Conservation (phyloP, 140 eudicot genomes). For the Ambrosia hybrid region DNA sequence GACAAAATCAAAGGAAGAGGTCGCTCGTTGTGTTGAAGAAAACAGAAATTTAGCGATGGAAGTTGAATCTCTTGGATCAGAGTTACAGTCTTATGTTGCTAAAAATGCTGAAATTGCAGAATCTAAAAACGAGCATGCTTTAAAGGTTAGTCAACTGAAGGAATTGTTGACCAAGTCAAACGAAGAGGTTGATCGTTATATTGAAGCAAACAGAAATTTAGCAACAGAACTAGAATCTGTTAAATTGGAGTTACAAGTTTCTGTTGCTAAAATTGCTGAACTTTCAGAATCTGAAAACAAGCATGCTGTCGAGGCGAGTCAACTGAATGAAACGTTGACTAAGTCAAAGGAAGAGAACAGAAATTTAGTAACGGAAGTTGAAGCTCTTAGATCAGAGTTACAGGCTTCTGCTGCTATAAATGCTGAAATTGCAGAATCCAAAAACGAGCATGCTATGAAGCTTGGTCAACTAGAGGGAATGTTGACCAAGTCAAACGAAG, state of each 20-base stretch:
- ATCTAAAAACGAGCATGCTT: constrained; percentile 26
- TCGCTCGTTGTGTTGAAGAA: constrained; percentile 38
- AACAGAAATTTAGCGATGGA: constrained; percentile 31
- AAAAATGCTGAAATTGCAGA: constrained; percentile 45
- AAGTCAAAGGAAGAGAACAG: constrained; percentile 45
- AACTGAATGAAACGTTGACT: constrained; percentile 28
- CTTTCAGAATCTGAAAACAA: constrained; percentile 41
- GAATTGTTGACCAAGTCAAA: constrained; percentile 30
- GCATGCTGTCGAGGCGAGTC: constrained; percentile 25
- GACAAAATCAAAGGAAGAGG: constrained; percentile 39
- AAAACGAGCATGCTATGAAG: constrained; percentile 26
- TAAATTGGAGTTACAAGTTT: constrained; percentile 47
- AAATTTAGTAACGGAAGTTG: constrained; percentile 28
- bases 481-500: constrained; percentile 37
- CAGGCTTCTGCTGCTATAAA: constrained; percentile 38
- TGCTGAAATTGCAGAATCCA: constrained; percentile 43
- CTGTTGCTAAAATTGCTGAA: constrained; percentile 37
- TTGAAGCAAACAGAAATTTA: constrained; percentile 43
- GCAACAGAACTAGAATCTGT: constrained; percentile 29
- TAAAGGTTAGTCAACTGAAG: constrained; percentile 36
- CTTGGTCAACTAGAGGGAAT: constrained; percentile 28
- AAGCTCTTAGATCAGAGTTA: constrained; percentile 42
- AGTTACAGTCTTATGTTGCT: constrained; percentile 44
- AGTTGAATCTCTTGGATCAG: constrained; percentile 41
- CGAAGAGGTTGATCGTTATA: constrained; percentile 37